Percentiles rank a stretch among this genome's conserved stretches.
Evolutionary conservation across 306 rosid species (phyloP).

Genomic region (Hippophae gyantsensis): DNA sequence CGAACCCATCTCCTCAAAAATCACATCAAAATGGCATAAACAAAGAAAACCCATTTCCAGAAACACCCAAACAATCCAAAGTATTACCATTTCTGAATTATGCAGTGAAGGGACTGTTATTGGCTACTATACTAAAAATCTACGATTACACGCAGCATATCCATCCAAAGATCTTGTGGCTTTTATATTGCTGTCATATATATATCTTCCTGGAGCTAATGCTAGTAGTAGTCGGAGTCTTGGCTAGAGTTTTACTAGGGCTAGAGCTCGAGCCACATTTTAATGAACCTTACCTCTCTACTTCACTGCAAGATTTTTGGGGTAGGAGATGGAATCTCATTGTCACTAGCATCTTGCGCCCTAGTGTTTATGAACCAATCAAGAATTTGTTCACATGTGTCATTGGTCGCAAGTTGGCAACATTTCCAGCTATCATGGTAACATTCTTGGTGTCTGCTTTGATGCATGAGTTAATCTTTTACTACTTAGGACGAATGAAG

Average conservation of each 20-base stretch:
- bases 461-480: conserved; percentile 61
- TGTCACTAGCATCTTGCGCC: conserved; percentile 46
- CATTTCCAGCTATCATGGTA: conserved; percentile 23
- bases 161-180: conserved; percentile 27
- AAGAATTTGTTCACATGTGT: background rate
- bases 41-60: conserved; percentile 3
- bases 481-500: conserved; percentile 33
- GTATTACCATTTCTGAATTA: conserved; percentile 14
- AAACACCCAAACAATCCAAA: conserved; percentile 10
- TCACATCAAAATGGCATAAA: conserved; percentile 1
- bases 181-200: conserved; percentile 35
- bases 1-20: conserved; percentile 8
- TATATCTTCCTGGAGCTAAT: conserved; percentile 41
- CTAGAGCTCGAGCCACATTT: conserved; percentile 54
- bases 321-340: conserved; percentile 61
- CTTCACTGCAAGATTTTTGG: conserved; percentile 67
- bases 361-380: conserved; percentile 43
- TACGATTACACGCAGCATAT: conserved; percentile 25
- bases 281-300: conserved; percentile 42
- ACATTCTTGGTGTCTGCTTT: conserved; percentile 48
- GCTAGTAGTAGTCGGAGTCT: conserved; percentile 27
- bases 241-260: conserved; percentile 29
- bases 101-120: conserved; percentile 18
- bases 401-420: conserved; percentile 35
- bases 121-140: conserved; percentile 20